A percentile compares a stretch with the other conserved stretches of the same genome.
Evolutionary conservation across 352 stramenopile genomes (phyloP).

Genomic region (Pythium oligandrum): DNA sequence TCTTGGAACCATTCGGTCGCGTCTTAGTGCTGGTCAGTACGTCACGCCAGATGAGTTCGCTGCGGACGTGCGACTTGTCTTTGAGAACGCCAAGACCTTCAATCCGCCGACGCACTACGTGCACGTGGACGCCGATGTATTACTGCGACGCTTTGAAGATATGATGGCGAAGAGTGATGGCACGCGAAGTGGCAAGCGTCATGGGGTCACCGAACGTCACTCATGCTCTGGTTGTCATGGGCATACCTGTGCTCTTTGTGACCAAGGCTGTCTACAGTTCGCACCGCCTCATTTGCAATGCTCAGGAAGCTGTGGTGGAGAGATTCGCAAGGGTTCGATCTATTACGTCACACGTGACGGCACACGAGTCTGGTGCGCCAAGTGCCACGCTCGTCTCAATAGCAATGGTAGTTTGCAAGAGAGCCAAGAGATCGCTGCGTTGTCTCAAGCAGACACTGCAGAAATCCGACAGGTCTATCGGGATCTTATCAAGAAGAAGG

Average conservation of each 20-base stretch:
- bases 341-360: slow-evolving; percentile 75
- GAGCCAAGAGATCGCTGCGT: slow-evolving; percentile 4
- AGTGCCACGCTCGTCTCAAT: slow-evolving; percentile 44
- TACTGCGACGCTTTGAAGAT: slow-evolving; percentile 68
- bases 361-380: slow-evolving; percentile 76
- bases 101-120: slow-evolving; percentile 78
- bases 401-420: background rate
- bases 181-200: slow-evolving; percentile 12
- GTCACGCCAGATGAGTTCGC: slow-evolving; percentile 79
- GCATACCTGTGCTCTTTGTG: slow-evolving; percentile 66
- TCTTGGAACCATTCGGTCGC: slow-evolving; percentile 82
- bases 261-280: slow-evolving; percentile 64
- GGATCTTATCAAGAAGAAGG: slow-evolving; percentile 61
- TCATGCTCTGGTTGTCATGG: slow-evolving; percentile 57
- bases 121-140: slow-evolving; percentile 55
- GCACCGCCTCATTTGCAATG: slow-evolving; percentile 65
- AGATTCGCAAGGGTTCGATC: slow-evolving; percentile 72
- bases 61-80: slow-evolving; percentile 79
- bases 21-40: slow-evolving; percentile 80
- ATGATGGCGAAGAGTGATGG: slow-evolving; percentile 26
- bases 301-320: slow-evolving; percentile 60
- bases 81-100: slow-evolving; percentile 88
- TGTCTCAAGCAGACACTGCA: background rate
- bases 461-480: slow-evolving; percentile 59
- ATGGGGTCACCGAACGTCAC: slow-evolving; percentile 42